Base-by-base conservation (phyloP, 768 basidiomycete genomes). In the Udeniomyces megalosporus region DNA sequence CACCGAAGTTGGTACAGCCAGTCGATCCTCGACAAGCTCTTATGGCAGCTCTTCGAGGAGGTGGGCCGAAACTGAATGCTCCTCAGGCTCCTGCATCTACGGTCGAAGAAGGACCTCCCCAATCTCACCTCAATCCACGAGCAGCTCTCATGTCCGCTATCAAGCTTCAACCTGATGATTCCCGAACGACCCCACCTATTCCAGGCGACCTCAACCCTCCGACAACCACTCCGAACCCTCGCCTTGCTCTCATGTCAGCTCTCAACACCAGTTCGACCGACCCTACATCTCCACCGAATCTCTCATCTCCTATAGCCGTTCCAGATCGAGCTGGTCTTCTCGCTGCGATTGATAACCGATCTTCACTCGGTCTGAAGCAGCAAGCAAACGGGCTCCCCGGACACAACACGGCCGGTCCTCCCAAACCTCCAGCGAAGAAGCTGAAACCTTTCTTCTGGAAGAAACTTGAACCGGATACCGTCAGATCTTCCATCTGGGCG, bases 391-490 rank as follows among this genome's bases (percentile, higher is more conserved):
- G 53, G 26, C 34, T 35, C 35, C 24, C 42, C 17, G n/a, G 35
- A 3, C 49, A 14, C 14, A 51, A 28, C 0, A 28, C 12, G 3
- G 26, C 31, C 26, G 50, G 42, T 48, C 24, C 52, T 10, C 44
- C 60, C 2, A 26, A 35, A 4, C 31, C 44, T 31, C 51, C 60
- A n/a, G 31, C 51, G 32, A 61, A 54, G 60, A 61, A 61, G 17
- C 60, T 61, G 12, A 70, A 70, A 72, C 86, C 91, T 2, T 90
- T 95, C 76, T 89, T 89, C 71, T 93, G 91, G 90, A 84, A 82
- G 66, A 92, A 93, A 68, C 65, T 91, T 4, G 74, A 78, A n/a
- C 71, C 70, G 14, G 67, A 76, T 7, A 69, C 74, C 5, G 67
- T 78, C 4, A 65, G 67, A 3, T 68, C 78, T 7, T 85, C 85